Evolutionary conservation across 768 basidiomycete species (phyloP).

Genomic region (Termitomyces titanicus): DNA sequence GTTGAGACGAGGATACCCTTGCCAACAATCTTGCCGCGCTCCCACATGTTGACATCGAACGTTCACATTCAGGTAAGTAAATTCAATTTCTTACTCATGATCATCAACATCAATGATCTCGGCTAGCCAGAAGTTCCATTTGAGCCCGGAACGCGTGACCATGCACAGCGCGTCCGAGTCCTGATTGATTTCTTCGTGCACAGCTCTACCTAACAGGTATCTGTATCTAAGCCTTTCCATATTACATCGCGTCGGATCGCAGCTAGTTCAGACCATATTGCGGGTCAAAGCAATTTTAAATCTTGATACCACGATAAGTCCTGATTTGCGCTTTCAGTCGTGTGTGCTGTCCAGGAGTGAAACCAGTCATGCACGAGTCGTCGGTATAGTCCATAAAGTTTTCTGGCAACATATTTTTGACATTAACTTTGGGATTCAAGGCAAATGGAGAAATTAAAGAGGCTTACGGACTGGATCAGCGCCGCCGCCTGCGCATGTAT

Average conservation of each 20-base stretch:
- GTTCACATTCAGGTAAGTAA: no score
- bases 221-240: neutral
- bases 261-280: neutral
- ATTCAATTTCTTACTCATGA: no score
- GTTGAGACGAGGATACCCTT: neutral
- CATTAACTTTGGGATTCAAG: neutral
- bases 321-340: constrained; percentile 31
- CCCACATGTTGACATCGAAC: neutral
- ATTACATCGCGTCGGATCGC: neutral
- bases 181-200: neutral
- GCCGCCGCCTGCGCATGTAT: constrained; percentile 28
- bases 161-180: neutral
- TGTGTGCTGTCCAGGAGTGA: constrained; percentile 40
- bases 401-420: constrained; percentile 7
- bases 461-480: constrained; percentile 39
- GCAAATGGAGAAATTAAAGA: neutral
- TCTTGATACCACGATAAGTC: constrained; percentile 27
- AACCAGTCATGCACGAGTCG: constrained; percentile 42
- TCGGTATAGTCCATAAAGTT: constrained; percentile 50
- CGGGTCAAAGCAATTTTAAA: neutral
- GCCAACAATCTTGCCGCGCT: neutral
- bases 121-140: neutral
- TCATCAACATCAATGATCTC: neutral
- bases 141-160: neutral
- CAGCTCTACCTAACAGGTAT: neutral